Evolutionary conservation across 2,329 filamentous ascomycete genomes (phyloP).

Genomic region (Elsinoe ampelina): DNA sequence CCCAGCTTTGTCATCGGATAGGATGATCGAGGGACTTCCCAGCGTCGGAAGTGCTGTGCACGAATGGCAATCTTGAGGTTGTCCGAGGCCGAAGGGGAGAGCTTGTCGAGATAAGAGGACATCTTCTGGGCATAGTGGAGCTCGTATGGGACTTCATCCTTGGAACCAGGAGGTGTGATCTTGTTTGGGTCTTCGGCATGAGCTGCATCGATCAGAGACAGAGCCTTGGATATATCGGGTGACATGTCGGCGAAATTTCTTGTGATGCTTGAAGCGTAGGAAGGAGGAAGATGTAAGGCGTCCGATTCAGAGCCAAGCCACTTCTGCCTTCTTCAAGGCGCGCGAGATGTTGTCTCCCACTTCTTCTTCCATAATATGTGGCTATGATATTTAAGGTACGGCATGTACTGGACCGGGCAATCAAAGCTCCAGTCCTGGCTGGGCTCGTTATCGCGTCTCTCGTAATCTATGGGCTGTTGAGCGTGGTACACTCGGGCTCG

Average conservation of each 20-base stretch:
- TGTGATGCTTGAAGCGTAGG: neutral
- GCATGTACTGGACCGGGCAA: too few relatives aligned
- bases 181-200: constrained; percentile 59
- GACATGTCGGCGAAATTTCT: constrained; percentile 7
- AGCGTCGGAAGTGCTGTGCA: constrained; percentile 76
- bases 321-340: too few relatives aligned
- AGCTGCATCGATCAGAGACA: constrained; percentile 63
- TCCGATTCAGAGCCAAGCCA: too few relatives aligned
- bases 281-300: too few relatives aligned
- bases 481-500: too few relatives aligned
- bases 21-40: constrained; percentile 66
- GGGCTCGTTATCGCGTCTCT: too few relatives aligned
- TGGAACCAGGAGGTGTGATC: constrained; percentile 32
- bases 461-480: too few relatives aligned
- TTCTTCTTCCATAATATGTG: too few relatives aligned
- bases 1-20: constrained; percentile 68
- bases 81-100: constrained; percentile 54
- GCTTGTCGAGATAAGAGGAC: constrained; percentile 59
- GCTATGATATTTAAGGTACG: too few relatives aligned
- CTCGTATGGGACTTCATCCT: constrained; percentile 56
- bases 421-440: too few relatives aligned
- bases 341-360: too few relatives aligned
- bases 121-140: constrained; percentile 74
- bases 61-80: constrained; percentile 65
- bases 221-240: constrained; percentile 36